Evolutionary conservation across 306 rosid species (phyloP), one percentile per base, ranked within the genome.

Genomic region (Hippophae tibetana): DNA sequence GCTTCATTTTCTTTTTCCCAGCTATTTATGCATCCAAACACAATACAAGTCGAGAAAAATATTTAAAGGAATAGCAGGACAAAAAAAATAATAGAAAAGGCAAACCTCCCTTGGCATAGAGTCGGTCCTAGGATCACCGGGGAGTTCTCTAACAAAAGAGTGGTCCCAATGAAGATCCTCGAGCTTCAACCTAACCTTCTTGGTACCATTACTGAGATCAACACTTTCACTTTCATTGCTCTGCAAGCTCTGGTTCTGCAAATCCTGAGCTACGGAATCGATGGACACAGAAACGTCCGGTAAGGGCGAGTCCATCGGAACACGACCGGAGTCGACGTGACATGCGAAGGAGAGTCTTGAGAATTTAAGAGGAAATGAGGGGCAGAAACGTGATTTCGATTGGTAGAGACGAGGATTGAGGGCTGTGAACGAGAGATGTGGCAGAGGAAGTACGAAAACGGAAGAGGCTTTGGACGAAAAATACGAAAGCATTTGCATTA

Each of bases 111-210:
- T 72, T 0, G 95, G 99, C 46, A 74, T 64, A 40, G 67, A 56
- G 69, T 92, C 96, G 56, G 85, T 69, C 52, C 88, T 76, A 8
- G 86, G 89, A 82, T 92, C 99, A 46, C 82, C 73, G 18, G 99
- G 97, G 52, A 93, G 69, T 44, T 61, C 80, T 49, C 86, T 60
- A 2, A 82, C 85, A 12, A 93, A 88, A 3, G 99, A 86, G 67
- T 93, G 74, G 31, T 93, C 95, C 99, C 99, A 93, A 64, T 73
- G 82, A 43, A 92, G 95, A 85, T 83, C 90, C 65, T 92, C 74
- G 25, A 92, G 99, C 60, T 59, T 82, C 69, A 56, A 46, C 48
- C 66, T 42, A 2, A 46, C 61, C 14, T 43, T 56, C 62, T 31
- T 61, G 27, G 50, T 9, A 55, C 40, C 49, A 27, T 58, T 52